Conservation (phyloP, 495 filamentous ascomycete genomes). For the Trichocladium uniseriatum region DNA sequence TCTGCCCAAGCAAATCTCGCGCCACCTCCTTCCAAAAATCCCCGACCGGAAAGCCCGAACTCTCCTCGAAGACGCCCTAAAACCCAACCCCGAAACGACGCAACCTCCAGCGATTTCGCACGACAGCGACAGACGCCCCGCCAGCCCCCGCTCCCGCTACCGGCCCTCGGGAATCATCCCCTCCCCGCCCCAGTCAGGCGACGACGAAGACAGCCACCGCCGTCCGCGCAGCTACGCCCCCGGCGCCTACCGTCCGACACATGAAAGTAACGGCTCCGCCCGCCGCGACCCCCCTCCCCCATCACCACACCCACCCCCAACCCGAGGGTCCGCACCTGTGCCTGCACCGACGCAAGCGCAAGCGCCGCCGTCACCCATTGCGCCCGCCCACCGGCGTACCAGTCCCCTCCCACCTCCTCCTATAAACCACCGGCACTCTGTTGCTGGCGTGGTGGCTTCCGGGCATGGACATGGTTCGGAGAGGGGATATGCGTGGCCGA, state of each 20-base stretch:
- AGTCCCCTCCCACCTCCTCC: neutral
- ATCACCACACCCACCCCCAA: neutral
- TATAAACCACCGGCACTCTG: neutral
- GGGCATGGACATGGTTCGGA: neutral
- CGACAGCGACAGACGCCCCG: neutral
- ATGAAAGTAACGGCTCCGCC: constrained; percentile 8
- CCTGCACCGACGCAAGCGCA: neutral
- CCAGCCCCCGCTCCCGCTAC: constrained; percentile 4
- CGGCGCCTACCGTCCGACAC: neutral
- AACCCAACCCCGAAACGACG: constrained; percentile 20
- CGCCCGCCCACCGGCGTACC: neutral
- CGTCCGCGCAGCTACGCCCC: neutral
- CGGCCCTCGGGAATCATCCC: constrained; percentile 1
- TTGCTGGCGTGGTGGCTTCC: neutral
- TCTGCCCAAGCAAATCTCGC: constrained; percentile 70
- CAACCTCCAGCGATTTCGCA: constrained; percentile 1
- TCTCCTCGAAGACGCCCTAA: constrained; percentile 21
- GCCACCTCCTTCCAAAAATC: constrained; percentile 56
- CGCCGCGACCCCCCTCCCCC: neutral
- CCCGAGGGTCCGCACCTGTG: neutral
- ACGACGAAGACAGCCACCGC: neutral
- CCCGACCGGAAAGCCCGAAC: constrained; percentile 20
- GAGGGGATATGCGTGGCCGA: neutral
- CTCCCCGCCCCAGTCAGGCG: neutral
- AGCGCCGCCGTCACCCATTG: neutral